Base-by-base conservation (phyloP, 2,329 filamentous ascomycete species). In the Drechslerella coelobrocha region DNA sequence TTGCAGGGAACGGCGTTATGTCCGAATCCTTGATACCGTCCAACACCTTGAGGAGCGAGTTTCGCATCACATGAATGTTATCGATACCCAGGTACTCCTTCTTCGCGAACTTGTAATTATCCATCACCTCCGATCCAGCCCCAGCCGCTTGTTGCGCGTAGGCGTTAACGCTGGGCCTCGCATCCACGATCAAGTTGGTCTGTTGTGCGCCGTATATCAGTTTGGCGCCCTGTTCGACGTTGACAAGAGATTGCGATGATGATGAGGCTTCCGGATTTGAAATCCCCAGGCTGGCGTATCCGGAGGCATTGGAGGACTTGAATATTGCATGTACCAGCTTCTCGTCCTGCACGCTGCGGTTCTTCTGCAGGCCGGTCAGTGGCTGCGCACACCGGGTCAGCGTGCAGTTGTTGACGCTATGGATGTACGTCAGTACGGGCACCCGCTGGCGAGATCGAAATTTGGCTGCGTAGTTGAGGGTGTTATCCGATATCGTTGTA, bases 41-140 rank as follows among this genome's bases (percentile, higher is more conserved):
- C 57, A 97, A 83, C 19, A 99, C 89, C 74, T 89, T 93, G 75
- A 89, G 88, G 31, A 99, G 82, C 1, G 93, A 97, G 72, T 89
- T 89, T 63, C 94, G 86, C 94, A 99, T 99, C 72, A 97, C 92
- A 77, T 99, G 94, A 69, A 99, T 97, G 78, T 99, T 99, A 78
- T 95, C 93, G 76, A 99, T 99, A 73, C 91, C 94, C 61, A 99
- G 84, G 77, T 95, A 99, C 27, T 89, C 89, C 79, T 97, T 96
- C 68, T 88, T 89, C 14, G 92, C 91, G 76, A 92, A 93, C 72
- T 89, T 91, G 81, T 99, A 99, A 79, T 96, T 89, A 73, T 96
- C 91, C 90, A 97, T 97, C 76, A 97, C 96, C 79, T 99, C 94
- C 0, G 93, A 96, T 1, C 94, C 94, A 78, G 92, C 87, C 5